Percentiles rank a stretch among this genome's conserved stretches.
Conservation (phyloP, 2,329 filamentous ascomycete genomes). For the Neophaeococcomyces mojaviensis region DNA sequence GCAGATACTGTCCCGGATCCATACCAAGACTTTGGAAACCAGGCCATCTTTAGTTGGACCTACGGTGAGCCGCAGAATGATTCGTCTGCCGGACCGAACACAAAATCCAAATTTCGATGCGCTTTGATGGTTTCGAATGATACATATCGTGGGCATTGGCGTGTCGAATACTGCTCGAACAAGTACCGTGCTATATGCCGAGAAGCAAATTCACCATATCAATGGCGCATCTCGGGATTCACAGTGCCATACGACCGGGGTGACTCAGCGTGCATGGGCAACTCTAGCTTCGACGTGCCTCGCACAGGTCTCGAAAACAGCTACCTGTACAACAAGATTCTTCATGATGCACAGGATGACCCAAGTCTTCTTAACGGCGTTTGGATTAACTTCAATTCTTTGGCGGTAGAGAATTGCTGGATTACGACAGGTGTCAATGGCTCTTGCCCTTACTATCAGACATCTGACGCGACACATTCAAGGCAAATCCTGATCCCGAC, state of each 20-base stretch:
- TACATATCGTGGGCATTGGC: constrained; percentile 47
- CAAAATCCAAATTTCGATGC: constrained; percentile 42
- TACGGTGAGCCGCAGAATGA: constrained; percentile 47
- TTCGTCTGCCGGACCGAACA: constrained; percentile 25
- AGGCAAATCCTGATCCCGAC: constrained; percentile 52
- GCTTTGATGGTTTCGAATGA: constrained; percentile 45
- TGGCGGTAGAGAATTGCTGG: constrained; percentile 54
- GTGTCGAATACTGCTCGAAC: constrained; percentile 47
- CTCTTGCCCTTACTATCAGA: constrained; percentile 50
- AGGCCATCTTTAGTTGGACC: constrained; percentile 55
- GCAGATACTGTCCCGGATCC: constrained; percentile 32
- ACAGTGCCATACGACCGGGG: constrained; percentile 38
- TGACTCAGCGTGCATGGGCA: constrained; percentile 40
- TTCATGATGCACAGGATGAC: constrained; percentile 25
- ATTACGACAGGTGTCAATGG: constrained; percentile 48
- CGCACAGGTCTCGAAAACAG: constrained; percentile 57
- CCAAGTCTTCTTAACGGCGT: constrained; percentile 29
- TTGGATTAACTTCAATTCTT: constrained; percentile 56
- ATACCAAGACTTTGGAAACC: constrained; percentile 45
- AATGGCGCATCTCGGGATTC: constrained; percentile 46
- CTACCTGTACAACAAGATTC: constrained; percentile 44
- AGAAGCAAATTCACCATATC: constrained; percentile 45
- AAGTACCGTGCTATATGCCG: constrained; percentile 51
- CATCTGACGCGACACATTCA: constrained; percentile 36
- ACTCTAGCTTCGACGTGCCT: constrained; percentile 49